Conservation (phyloP, 2,329 filamentous ascomycete species). For the Ceratocystis huliohia region DNA sequence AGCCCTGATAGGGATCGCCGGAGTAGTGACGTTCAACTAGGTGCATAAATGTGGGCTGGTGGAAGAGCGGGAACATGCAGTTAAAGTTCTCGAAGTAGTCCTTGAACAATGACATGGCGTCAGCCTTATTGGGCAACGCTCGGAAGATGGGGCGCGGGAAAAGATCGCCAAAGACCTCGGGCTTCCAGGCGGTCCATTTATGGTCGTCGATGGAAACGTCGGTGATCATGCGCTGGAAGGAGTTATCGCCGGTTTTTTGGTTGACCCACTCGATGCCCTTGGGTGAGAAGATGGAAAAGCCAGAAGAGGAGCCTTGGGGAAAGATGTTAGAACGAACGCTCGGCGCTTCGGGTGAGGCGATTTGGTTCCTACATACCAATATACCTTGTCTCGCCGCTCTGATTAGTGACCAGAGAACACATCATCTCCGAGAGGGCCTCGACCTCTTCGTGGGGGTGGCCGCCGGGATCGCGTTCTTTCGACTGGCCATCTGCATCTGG, state of each 20-base stretch:
- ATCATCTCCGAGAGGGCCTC: constrained; percentile 94
- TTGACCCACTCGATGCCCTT: constrained; percentile 99
- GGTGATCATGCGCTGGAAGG: constrained; percentile 89
- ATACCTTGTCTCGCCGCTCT: constrained; percentile 86
- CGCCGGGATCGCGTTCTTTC: constrained; percentile 26
- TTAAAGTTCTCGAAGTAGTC: constrained; percentile 99
- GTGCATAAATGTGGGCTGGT: constrained; percentile 97
- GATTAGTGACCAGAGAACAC: constrained; percentile 94
- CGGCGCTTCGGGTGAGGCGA: neutral
- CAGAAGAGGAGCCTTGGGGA: constrained; percentile 70
- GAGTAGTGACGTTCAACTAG: constrained; percentile 91
- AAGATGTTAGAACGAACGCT: too few species aligned
- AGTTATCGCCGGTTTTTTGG: constrained; percentile 87
- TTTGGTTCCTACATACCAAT: constrained; percentile 50
- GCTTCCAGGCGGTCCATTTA: constrained; percentile 96
- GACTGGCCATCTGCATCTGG: constrained; percentile 33
- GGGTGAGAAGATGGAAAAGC: constrained; percentile 96
- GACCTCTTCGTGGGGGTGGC: constrained; percentile 47
- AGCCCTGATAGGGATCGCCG: constrained; percentile 80
- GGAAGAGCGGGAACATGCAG: constrained; percentile 94
- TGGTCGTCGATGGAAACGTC: constrained; percentile 84
- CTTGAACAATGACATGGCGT: constrained; percentile 73
- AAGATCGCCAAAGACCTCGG: constrained; percentile 89
- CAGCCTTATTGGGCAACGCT: constrained; percentile 69
- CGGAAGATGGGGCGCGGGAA: constrained; percentile 78